phyloP scores from a whole-genome alignment of 129 eudicot genomes.

The Silybum marianum region DNA sequence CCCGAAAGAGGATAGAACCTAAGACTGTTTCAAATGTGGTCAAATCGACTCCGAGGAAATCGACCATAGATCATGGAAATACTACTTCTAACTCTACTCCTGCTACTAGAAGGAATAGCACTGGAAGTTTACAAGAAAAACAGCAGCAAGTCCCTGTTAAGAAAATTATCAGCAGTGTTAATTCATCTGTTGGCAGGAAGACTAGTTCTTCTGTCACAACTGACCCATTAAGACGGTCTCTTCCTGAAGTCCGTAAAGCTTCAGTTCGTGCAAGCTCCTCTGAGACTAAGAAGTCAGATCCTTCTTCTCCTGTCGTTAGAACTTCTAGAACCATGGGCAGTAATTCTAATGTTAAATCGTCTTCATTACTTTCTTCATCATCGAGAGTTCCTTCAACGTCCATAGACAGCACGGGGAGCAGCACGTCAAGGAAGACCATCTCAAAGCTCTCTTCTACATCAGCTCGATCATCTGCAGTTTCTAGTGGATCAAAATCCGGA shows the following conservation, averaged over 20 bases:
- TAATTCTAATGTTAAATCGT: constrained; percentile 39
- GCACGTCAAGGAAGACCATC: constrained; percentile 43
- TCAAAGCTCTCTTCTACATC: constrained; percentile 59
- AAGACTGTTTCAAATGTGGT: constrained; percentile 36
- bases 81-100: constrained; percentile 53
- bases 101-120: constrained; percentile 75
- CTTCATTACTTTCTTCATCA: constrained; percentile 56
- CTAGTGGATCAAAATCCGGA: constrained; percentile 61
- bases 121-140: constrained; percentile 74
- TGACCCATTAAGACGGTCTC: constrained; percentile 69
- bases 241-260: constrained; percentile 63
- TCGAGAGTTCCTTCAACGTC: constrained; percentile 60
- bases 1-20: constrained; percentile 52
- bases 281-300: constrained; percentile 45
- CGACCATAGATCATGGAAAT: constrained; percentile 38
- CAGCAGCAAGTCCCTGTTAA: constrained; percentile 45
- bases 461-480: constrained; percentile 55
- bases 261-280: constrained; percentile 38
- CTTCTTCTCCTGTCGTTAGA: constrained; percentile 57
- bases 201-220: constrained; percentile 41
- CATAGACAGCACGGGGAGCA: constrained; percentile 65
- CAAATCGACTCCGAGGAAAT: constrained; percentile 42
- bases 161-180: constrained; percentile 41
- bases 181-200: constrained; percentile 33
- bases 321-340: constrained; percentile 48